A percentile compares a stretch with the other conserved stretches of the same genome.
phyloP scores from a whole-genome alignment of 2,329 filamentous ascomycete species.

The Lomentospora prolificans region DNA sequence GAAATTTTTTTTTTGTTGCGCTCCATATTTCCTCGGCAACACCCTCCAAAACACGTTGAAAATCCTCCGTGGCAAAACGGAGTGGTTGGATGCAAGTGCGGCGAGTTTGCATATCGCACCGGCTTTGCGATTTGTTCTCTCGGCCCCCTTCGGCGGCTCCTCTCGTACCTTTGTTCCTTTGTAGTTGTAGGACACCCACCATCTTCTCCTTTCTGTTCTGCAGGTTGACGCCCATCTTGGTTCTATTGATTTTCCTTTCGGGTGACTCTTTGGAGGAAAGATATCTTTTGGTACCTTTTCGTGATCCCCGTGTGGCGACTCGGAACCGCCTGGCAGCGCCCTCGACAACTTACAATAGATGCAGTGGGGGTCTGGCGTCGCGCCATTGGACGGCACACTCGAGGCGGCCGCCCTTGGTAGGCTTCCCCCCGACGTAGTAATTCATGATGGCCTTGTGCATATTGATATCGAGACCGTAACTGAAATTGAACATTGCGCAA shows the following conservation, averaged over 20 bases:
- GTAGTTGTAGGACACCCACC: no score
- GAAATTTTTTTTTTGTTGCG: not conserved
- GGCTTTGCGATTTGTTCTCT: not conserved
- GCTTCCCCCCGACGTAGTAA: no score
- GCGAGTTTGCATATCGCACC: not conserved
- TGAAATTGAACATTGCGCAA: no score
- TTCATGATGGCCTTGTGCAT: no score
- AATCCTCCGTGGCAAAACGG: not conserved
- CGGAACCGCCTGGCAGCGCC: not conserved
- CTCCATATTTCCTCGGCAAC: no score
- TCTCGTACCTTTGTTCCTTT: not conserved
- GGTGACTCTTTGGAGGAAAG: not conserved
- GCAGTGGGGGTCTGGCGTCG: no score
- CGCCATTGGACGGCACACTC: no score
- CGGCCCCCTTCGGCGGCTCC: not conserved
- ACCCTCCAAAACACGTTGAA: not conserved
- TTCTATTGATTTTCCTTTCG: slow-evolving; percentile 7
- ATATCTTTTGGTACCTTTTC: not conserved
- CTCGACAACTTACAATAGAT: no score
- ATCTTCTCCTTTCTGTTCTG: not conserved
- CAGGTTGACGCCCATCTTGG: not conserved
- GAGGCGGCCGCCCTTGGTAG: no score
- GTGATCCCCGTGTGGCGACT: not conserved
- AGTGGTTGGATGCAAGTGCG: not conserved
- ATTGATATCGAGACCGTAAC: no score